Evolutionary conservation across 169 alveolate species (phyloP), one percentile per base, ranked within the genome.

Genomic region (Plasmodium falciparum): DNA sequence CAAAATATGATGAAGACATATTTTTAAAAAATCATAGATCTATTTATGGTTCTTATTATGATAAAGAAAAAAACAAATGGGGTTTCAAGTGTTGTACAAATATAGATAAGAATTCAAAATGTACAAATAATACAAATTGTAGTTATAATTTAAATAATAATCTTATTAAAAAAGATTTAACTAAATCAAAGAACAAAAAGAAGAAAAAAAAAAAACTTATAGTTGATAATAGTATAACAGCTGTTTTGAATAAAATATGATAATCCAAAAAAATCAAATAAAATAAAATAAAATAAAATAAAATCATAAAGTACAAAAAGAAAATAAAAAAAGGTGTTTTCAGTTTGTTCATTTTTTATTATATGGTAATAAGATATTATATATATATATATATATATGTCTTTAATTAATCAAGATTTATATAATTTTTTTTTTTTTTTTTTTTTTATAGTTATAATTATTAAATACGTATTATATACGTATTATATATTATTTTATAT

Each of bases 1-100:
- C 97, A 24, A 76, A 93, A 74, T 96, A 95, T 74, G 73, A 63
- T 29, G 97, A 95, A 75, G 96, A 95, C 72, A 92, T 93, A 47
- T 74, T 78, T 78, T 66, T 74, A 20, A 88, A 90, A 73, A 94
- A 94, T 59, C 98, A 96, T 85, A 74, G 88, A 6, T 33, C 95
- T 49, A 94, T 96, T 39, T 96, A 92, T 88, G 98, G 98, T 49
- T 94, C 97, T 33, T 90, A 69, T 69, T 96, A 93, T 70, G 96
- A 94, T 76, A 63, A 69, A 12, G 93, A 88, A 22, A 92, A 88
- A 52, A 71, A 88, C 17, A 62, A 62, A 45, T 96, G 98, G 98
- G 98, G 98, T 17, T 96, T 90, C 89, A 88, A 70, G 33, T 96
- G 98, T 92, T 96, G 98, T 78, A 73, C 92, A 52, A 12, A 50